Base-by-base conservation (phyloP, 768 basidiomycete genomes). In the Cubamyces sp. region DNA sequence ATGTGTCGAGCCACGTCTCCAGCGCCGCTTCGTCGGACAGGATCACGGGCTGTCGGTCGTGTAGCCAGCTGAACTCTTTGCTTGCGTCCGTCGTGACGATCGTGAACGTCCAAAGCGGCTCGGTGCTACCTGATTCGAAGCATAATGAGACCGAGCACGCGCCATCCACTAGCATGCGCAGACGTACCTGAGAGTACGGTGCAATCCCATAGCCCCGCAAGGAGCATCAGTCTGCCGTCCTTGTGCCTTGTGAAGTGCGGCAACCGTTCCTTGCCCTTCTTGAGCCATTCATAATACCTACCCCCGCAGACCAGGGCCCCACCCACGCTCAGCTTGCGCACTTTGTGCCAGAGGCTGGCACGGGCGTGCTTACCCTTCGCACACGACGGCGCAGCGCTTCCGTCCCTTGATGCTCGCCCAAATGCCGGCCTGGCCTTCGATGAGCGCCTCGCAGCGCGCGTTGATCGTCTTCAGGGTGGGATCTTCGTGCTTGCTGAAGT, bases 271-370 rank as follows among this genome's bases (percentile, higher is more conserved):
- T 87, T 90, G 54, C 88, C 90, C 72, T 89, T 92, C 59, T 87
- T 89, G 43, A 92, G 80, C 96, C 96, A 98, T 74, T 99, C 96
- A 71, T 93, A 98, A 73, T 97, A 97, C 30, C 93, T 93, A 30
- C 4, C 14, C 14, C 28, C 46, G 5, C 6, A 14, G 9, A n/a
- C 49, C 49, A 51, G 19, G 28, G 21, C 12, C 11, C 39, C 34
- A 34, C 34, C 1, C 11, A 34, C 34, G 34, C 4, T 34, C 11
- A 34, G 34, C 11, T 34, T 34, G 34, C 34, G 34, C 6, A 9
- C 34, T 34, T 34, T 34, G 34, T 11, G 5, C 34, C 34, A 34
- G 34, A 7, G 5, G 34, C 28, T 30, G 8, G 9, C 34, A 34
- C 9, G 73, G n/a, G n/a, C n/a, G 0, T 43, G 73, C 78, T 67